phyloP scores from a whole-genome alignment of 441 rosid genomes.

The Cnidoscolus chayamansa region DNA sequence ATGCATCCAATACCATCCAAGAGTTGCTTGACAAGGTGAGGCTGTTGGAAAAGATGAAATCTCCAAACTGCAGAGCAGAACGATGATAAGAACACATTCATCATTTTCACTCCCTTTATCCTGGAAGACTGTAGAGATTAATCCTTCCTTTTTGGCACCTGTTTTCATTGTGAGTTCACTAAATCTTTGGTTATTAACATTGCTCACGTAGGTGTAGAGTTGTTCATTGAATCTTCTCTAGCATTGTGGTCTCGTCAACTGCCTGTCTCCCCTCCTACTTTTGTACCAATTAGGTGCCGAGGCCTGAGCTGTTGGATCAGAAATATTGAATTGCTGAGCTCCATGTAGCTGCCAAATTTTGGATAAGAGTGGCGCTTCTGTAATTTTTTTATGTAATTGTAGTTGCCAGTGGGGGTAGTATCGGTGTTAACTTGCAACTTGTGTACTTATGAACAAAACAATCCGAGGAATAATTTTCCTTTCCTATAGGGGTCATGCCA shows the following conservation, averaged over 20 bases:
- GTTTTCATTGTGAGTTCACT: neutral
- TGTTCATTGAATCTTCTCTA: neutral
- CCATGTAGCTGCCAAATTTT: neutral
- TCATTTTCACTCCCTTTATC: neutral
- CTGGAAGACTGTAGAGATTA: neutral
- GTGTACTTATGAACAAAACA: no score
- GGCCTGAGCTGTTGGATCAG: neutral
- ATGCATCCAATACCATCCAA: conserved; percentile 49
- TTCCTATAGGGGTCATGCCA: no score
- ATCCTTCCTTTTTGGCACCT: neutral
- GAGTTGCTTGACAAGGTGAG: conserved; percentile 48
- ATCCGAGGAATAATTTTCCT: no score
- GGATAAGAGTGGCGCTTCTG: neutral
- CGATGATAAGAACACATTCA: conserved; percentile 1
- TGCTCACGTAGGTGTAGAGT: neutral
- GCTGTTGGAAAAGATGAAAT: conserved; percentile 45
- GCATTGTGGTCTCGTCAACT: neutral
- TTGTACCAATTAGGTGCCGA: neutral
- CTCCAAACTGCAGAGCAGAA: conserved; percentile 14
- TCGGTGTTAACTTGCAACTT: no score
- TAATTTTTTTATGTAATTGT: neutral
- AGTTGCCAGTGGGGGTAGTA: no score
- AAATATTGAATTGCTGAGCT: neutral
- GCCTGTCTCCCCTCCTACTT: neutral
- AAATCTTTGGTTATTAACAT: neutral